Percentiles rank a stretch among this genome's conserved stretches.
phyloP scores from a whole-genome alignment of 306 rosid species.

The Quercus ilex region DNA sequence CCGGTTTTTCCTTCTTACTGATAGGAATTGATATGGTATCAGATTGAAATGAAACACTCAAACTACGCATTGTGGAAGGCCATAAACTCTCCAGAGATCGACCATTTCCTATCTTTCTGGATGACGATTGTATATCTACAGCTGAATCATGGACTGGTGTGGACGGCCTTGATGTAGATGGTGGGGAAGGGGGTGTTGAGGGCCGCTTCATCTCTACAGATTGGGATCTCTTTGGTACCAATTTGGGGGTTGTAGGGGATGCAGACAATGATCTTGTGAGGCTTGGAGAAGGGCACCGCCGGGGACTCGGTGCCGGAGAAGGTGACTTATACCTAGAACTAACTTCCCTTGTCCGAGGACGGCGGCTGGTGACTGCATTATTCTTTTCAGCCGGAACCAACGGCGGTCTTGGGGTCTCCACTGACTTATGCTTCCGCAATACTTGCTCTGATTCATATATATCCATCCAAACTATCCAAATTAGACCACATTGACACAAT shows the following conservation, averaged over 20 bases:
- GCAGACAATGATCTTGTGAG: slow-evolving; percentile 51
- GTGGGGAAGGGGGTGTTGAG: slow-evolving; percentile 80
- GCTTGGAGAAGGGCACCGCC: slow-evolving; percentile 75
- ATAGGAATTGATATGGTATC: slow-evolving; percentile 86
- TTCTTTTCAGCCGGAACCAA: slow-evolving; percentile 73
- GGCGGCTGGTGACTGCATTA: slow-evolving; percentile 57
- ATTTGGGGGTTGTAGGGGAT: slow-evolving; percentile 54
- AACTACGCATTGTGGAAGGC: slow-evolving; percentile 98
- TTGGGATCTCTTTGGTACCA: slow-evolving; percentile 61
- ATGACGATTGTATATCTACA: slow-evolving; percentile 41
- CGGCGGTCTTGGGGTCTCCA: slow-evolving; percentile 52
- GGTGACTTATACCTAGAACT: slow-evolving; percentile 73
- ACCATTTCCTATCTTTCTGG: slow-evolving; percentile 42
- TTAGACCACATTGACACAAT: slow-evolving; percentile 70
- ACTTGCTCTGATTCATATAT: slow-evolving; percentile 60
- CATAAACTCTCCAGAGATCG: slow-evolving; percentile 66
- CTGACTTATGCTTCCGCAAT: slow-evolving; percentile 53
- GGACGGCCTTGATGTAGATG: slow-evolving; percentile 60
- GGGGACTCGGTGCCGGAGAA: slow-evolving; percentile 43
- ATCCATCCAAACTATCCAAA: slow-evolving; percentile 88
- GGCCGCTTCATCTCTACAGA: slow-evolving; percentile 86
- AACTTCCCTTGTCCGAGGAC: slow-evolving; percentile 58
- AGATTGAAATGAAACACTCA: slow-evolving; percentile 95
- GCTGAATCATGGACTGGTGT: slow-evolving; percentile 69
- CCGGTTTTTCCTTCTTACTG: slow-evolving; percentile 85